Evolutionary conservation across 495 filamentous ascomycete genomes (phyloP), one percentile per base, ranked within the genome.

Genomic region (Pyronema domesticum): DNA sequence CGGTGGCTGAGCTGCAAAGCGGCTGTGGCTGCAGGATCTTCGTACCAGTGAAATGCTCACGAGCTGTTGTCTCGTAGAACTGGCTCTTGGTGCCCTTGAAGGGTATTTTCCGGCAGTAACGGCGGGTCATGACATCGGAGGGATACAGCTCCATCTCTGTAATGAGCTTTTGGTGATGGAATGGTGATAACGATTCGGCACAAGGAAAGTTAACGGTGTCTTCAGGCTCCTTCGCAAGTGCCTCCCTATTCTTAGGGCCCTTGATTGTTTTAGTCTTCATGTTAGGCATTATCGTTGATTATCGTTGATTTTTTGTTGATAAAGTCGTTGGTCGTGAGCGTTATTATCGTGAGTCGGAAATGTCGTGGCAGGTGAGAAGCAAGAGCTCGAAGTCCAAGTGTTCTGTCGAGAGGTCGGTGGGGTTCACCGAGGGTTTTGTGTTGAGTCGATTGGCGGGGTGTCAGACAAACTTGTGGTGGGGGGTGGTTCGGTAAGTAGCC

Each of bases 41-140:
- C 67, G 62, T 76, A 94, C 91, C 85, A 74, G 95, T 82, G 62
- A 98, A 88, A 52, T 79, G 80, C 58, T 89, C 84, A 54, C 88
- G 74, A 6, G 86, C 86, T 8, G 89, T 96, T 68, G 80, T 87
- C 61, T 81, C 76, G 51, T 79, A 76, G 57, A 98, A 91, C 15
- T 76, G 71, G 70, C 89, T 93, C 73, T 95, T 98, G 56, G 85
- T 82, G 61, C 89, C 94, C 51, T 82, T 84, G 68, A 96, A 98
- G 0, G 91, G 91, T 53, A 95, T 95, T 51, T 84, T 85, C 44
- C 80, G 77, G 51, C 74, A 76, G 58, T 73, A 86, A 2, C 80
- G 69, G 40, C 36, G 68, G 23, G 23, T 71, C 58, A 98, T 88
- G 10, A 76, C 67, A 17, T 82, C 80, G 58, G 81, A 68, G 10